Percentiles rank a stretch among this genome's conserved stretches.
phyloP scores from a whole-genome alignment of 1,139 yeast genomes.

The Ashbya aceris region DNA sequence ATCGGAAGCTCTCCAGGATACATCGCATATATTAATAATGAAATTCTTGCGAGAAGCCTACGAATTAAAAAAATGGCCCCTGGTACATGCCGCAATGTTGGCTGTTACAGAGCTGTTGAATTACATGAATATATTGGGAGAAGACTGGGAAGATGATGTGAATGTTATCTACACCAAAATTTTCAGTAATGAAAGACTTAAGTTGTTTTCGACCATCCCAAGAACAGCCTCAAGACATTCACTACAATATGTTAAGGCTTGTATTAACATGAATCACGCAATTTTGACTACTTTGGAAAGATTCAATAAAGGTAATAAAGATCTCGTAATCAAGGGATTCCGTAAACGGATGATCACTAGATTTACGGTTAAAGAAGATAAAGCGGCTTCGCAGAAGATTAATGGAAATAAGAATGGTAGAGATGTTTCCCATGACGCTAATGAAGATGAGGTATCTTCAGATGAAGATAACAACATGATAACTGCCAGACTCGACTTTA shows the following conservation, averaged over 20 bases:
- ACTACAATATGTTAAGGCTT: conserved; percentile 49
- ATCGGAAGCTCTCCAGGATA: conserved; percentile 58
- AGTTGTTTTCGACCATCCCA: conserved; percentile 51
- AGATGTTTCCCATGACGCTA: conserved; percentile 13
- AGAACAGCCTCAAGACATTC: conserved; percentile 59
- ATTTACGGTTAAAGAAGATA: conserved; percentile 32
- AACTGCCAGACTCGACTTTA: conserved; percentile 34
- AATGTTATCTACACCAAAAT: conserved; percentile 44
- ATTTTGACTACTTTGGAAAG: conserved; percentile 60
- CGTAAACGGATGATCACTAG: conserved; percentile 21
- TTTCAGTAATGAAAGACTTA: conserved; percentile 60
- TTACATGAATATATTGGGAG: conserved; percentile 44
- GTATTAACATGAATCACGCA: conserved; percentile 59
- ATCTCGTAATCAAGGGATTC: conserved; percentile 46
- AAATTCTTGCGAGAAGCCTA: conserved; percentile 46
- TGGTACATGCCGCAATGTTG: conserved; percentile 62
- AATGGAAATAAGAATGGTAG: conserved; percentile 35
- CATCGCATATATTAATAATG: conserved; percentile 52
- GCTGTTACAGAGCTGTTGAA: conserved; percentile 58
- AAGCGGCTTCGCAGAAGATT: conserved; percentile 33
- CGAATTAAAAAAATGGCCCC: conserved; percentile 42
- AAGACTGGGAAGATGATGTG: conserved; percentile 32
- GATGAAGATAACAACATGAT: background rate
- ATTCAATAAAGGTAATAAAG: conserved; percentile 52
- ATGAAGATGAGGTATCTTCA: conserved; percentile 10